Conservation (phyloP, 768 basidiomycete species). For the Mycena metata region DNA sequence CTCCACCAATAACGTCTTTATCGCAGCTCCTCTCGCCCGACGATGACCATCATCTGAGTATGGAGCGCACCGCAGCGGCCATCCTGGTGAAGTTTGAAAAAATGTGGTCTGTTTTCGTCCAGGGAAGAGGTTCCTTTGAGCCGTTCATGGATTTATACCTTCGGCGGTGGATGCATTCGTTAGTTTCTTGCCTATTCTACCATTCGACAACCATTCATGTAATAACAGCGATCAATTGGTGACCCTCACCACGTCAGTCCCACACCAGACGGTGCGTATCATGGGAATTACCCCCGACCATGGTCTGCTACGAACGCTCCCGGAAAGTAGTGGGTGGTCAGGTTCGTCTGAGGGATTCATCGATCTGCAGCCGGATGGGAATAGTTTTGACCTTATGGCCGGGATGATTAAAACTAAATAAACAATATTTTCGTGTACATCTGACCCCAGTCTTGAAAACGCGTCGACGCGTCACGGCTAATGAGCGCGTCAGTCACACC, state of each 20-base stretch:
- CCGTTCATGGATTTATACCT: slow-evolving; percentile 88
- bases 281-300: slow-evolving; percentile 89
- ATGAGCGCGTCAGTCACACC: neutral
- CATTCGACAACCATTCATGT: slow-evolving; percentile 12
- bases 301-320: slow-evolving; percentile 87
- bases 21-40: slow-evolving; percentile 69
- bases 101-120: slow-evolving; percentile 83
- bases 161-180: slow-evolving; percentile 93
- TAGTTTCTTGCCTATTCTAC: slow-evolving; percentile 49
- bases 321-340: slow-evolving; percentile 59
- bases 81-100: slow-evolving; percentile 83
- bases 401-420: slow-evolving; percentile 79
- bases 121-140: slow-evolving; percentile 76
- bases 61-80: slow-evolving; percentile 82
- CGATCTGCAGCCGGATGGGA: slow-evolving; percentile 96
- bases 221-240: slow-evolving; percentile 84
- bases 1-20: slow-evolving; percentile 86
- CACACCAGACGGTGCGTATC: slow-evolving; percentile 80
- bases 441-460: too few relatives aligned
- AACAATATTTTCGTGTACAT: too few relatives aligned
- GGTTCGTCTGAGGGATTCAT: slow-evolving; percentile 66
- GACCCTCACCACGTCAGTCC: slow-evolving; percentile 82
- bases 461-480: neutral
- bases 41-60: slow-evolving; percentile 56
- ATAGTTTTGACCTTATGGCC: slow-evolving; percentile 95